phyloP scores from a whole-genome alignment of 306 rosid species.

The Cicer judaicum region DNA sequence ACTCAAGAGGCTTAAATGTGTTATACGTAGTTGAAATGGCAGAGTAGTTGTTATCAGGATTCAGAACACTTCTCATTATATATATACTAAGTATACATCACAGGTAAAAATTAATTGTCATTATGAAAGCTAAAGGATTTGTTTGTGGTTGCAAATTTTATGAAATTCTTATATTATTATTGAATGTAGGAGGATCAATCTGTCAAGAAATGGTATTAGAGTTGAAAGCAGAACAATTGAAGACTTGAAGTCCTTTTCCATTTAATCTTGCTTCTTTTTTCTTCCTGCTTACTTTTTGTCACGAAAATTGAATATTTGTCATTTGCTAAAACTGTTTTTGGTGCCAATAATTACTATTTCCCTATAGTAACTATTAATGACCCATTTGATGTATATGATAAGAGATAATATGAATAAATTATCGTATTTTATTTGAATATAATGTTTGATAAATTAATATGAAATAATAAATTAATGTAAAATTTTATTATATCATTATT shows the following conservation, averaged over 20 bases:
- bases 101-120: not conserved
- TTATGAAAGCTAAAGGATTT: constrained; percentile 25
- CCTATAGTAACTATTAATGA: too few species aligned
- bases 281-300: not conserved
- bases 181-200: not conserved
- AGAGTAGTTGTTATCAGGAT: not conserved
- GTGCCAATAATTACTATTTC: not conserved
- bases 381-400: too few species aligned
- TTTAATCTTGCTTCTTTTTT: not conserved
- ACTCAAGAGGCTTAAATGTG: too few species aligned
- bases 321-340: not conserved
- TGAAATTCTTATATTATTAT: not conserved
- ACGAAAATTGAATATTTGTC: not conserved
- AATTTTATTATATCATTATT: too few species aligned
- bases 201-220: not conserved
- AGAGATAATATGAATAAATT: too few species aligned
- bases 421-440: too few species aligned
- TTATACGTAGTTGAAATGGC: not conserved
- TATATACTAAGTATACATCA: not conserved
- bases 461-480: too few species aligned
- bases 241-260: constrained; percentile 25
- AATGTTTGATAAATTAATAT: too few species aligned
- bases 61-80: constrained; percentile 1
- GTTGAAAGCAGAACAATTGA: too few species aligned
- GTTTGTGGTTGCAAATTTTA: constrained; percentile 2